These are phyloP conservation scores for Sisymbrium irio DNA, from an alignment of 345 rosid species.

Conservation along the genomic window DNA sequence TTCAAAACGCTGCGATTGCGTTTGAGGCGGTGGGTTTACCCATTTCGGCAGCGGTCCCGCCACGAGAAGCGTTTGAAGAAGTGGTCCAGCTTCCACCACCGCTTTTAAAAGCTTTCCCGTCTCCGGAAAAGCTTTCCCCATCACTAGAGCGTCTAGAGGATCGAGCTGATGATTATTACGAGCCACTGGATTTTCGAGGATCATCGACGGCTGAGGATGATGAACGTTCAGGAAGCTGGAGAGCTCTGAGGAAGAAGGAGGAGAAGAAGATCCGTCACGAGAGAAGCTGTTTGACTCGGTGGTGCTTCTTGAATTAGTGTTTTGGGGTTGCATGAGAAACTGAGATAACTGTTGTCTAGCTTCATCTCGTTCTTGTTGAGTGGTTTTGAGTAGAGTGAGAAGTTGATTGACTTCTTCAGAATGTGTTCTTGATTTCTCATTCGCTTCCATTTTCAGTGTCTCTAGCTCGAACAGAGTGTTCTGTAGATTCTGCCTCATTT, in stretches of 20 bases:
- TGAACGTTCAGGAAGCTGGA: constrained; percentile 34
- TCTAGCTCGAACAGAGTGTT: constrained; percentile 61
- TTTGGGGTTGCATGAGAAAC: constrained; percentile 31
- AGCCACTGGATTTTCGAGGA: constrained; percentile 39
- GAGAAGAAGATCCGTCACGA: constrained; percentile 40
- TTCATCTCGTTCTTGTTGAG: constrained; percentile 77
- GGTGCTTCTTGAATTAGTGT: constrained; percentile 51
- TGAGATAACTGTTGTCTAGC: constrained; percentile 59
- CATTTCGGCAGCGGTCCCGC: constrained; percentile 87
- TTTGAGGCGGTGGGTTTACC: constrained; percentile 78
- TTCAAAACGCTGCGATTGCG: constrained; percentile 30
- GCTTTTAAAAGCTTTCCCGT: constrained; percentile 85
- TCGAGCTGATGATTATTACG: constrained; percentile 2
- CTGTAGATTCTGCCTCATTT: constrained; percentile 55
- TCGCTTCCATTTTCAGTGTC: constrained; percentile 52
- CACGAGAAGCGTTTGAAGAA: constrained; percentile 68
- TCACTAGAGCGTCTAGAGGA: constrained; percentile 34
- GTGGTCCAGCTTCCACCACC: constrained; percentile 82
- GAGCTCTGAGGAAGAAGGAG: constrained; percentile 72
- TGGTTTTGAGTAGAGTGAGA: constrained; percentile 48
- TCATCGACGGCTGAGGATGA: constrained; percentile 25
- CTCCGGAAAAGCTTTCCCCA: constrained; percentile 68
- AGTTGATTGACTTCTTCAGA: constrained; percentile 46
- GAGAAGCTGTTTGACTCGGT: constrained; percentile 70
- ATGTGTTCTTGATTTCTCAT: constrained; percentile 51